Conservation (phyloP, 208 protist species). For the Phytomonas serpens region DNA sequence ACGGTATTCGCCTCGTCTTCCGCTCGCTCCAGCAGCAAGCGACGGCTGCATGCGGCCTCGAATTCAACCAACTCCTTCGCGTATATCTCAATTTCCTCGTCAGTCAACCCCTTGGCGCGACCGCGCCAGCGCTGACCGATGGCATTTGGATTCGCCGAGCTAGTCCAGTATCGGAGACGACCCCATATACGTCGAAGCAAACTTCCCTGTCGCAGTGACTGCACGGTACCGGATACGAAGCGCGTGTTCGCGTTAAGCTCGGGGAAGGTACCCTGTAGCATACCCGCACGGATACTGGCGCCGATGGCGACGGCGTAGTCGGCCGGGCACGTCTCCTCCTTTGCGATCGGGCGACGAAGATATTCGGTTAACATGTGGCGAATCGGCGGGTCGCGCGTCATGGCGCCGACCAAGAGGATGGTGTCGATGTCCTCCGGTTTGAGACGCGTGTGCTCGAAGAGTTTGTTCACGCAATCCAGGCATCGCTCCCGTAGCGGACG, state of each 20-base stretch:
- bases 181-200: slow-evolving; percentile 30
- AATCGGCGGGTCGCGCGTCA: slow-evolving; percentile 88
- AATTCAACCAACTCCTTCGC: slow-evolving; percentile 88
- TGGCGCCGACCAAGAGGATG: slow-evolving; percentile 84
- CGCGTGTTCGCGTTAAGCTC: slow-evolving; percentile 66
- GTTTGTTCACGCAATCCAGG: slow-evolving; percentile 63
- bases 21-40: slow-evolving; percentile 72
- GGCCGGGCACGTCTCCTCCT: slow-evolving; percentile 66
- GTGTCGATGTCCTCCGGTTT: slow-evolving; percentile 64
- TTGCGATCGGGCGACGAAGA: slow-evolving; percentile 54
- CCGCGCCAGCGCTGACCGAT: slow-evolving; percentile 86
- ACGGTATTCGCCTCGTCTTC: slow-evolving; percentile 82
- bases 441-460: slow-evolving; percentile 62
- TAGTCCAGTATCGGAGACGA: slow-evolving; percentile 18
- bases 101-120: slow-evolving; percentile 53
- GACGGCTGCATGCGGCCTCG: slow-evolving; percentile 70
- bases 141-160: slow-evolving; percentile 69
- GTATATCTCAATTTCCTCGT: slow-evolving; percentile 83
- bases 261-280: slow-evolving; percentile 78
- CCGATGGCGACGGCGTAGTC: slow-evolving; percentile 89
- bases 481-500: slow-evolving; percentile 74
- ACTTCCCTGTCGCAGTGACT: slow-evolving; percentile 50
- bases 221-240: slow-evolving; percentile 75
- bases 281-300: slow-evolving; percentile 65
- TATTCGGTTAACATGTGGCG: slow-evolving; percentile 76